Evolutionary conservation across 73 alveolate genomes (phyloP).

Genomic region (Paramecium tetraurelia): DNA sequence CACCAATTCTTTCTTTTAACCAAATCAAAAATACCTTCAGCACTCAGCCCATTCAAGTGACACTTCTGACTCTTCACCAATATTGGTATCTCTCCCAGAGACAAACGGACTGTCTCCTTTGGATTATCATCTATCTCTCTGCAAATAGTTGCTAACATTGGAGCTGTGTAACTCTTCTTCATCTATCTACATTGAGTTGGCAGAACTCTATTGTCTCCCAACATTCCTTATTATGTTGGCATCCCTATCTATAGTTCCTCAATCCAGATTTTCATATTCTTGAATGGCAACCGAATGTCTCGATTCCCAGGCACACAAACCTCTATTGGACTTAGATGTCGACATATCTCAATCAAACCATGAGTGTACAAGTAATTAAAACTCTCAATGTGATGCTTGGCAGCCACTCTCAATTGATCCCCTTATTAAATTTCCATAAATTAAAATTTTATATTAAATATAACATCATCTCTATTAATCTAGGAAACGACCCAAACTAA

Average conservation of each 20-base stretch:
- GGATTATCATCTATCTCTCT: slow-evolving; percentile 88
- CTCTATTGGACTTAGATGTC: slow-evolving; percentile 87
- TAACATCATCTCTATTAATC: not conserved
- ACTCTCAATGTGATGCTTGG: slow-evolving; percentile 87
- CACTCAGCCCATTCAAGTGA: slow-evolving; percentile 83
- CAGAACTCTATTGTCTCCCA: slow-evolving; percentile 76
- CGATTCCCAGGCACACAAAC: slow-evolving; percentile 80
- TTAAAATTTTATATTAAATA: not conserved
- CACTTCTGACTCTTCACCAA: slow-evolving; percentile 94
- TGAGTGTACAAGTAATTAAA: slow-evolving; percentile 91
- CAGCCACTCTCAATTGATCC: slow-evolving; percentile 56
- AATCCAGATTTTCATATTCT: slow-evolving; percentile 85
- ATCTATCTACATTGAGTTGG: slow-evolving; percentile 96
- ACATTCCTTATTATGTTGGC: slow-evolving; percentile 65
- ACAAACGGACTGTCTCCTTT: slow-evolving; percentile 82
- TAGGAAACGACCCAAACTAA: slow-evolving; percentile 2
- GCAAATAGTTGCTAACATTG: slow-evolving; percentile 92
- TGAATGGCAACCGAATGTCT: slow-evolving; percentile 70
- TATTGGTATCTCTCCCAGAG: slow-evolving; percentile 95
- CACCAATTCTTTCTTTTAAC: slow-evolving; percentile 73
- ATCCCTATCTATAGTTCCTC: slow-evolving; percentile 83
- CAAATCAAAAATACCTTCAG: slow-evolving; percentile 49
- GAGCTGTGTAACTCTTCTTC: slow-evolving; percentile 90
- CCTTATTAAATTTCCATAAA: slow-evolving; percentile 7
- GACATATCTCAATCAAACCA: slow-evolving; percentile 84